phyloP scores from a whole-genome alignment of 352 stramenopile species.

The Phytophthora pluvialis region DNA sequence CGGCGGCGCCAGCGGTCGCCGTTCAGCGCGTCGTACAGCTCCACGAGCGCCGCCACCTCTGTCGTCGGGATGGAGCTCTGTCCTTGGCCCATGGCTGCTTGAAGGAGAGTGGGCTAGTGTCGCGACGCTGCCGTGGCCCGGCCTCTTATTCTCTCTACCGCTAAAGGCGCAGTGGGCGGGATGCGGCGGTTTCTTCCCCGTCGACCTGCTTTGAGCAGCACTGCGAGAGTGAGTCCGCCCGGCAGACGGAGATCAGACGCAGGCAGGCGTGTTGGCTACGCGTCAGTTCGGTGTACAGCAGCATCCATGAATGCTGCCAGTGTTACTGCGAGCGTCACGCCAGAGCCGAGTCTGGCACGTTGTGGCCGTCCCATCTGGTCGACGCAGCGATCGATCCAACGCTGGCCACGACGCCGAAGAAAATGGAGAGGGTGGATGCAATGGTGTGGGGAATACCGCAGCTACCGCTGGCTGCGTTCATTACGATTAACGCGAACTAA shows the following conservation, averaged over 20 bases:
- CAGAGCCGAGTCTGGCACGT: constrained; percentile 3
- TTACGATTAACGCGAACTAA: constrained; percentile 36
- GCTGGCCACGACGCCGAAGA: neutral
- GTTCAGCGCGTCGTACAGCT: constrained; percentile 73
- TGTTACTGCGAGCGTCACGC: constrained; percentile 20
- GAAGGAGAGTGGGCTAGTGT: neutral
- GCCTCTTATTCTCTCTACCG: constrained; percentile 26
- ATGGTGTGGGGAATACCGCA: constrained; percentile 21
- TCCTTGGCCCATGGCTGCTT: constrained; percentile 65
- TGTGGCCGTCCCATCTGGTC: constrained; percentile 25
- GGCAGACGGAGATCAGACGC: constrained; percentile 9
- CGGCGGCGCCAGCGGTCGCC: constrained; percentile 76
- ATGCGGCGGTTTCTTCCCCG: constrained; percentile 22
- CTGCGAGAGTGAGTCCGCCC: constrained; percentile 4
- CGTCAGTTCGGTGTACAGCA: constrained; percentile 8
- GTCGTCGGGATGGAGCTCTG: constrained; percentile 78
- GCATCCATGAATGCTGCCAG: constrained; percentile 1
- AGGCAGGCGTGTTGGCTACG: neutral
- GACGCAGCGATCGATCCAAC: constrained; percentile 19
- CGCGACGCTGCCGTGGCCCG: neutral
- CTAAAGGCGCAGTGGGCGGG: neutral
- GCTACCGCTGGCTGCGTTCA: constrained; percentile 43
- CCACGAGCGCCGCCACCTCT: constrained; percentile 71
- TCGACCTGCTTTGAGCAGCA: neutral
- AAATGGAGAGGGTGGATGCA: constrained; percentile 3